These are phyloP conservation scores for Cercospora sp. DNA, from an alignment of 2,329 filamentous ascomycete genomes.

Conservation along the genomic window DNA sequence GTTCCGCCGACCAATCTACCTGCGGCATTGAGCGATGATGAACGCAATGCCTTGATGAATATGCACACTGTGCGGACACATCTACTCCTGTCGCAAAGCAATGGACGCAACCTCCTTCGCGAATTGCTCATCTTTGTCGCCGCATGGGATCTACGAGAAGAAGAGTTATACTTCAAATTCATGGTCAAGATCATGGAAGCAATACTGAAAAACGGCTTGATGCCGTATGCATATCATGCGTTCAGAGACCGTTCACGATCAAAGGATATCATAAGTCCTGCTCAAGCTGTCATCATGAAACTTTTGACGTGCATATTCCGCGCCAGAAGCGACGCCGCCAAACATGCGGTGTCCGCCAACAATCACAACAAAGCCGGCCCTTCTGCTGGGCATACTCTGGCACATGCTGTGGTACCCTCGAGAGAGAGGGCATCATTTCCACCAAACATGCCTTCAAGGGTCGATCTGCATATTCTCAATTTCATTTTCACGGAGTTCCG, in stretches of 20 bases:
- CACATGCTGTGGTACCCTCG: slow-evolving; percentile 15
- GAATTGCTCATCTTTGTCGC: slow-evolving; percentile 95
- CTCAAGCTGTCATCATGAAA: slow-evolving; percentile 88
- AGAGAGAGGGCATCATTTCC: not conserved
- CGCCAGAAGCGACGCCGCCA: slow-evolving; percentile 50
- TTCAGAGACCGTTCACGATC: slow-evolving; percentile 69
- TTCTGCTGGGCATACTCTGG: slow-evolving; percentile 13
- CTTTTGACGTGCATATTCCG: slow-evolving; percentile 88
- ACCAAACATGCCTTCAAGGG: slow-evolving; percentile 43
- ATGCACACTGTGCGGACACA: slow-evolving; percentile 89
- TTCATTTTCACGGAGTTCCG: slow-evolving; percentile 93
- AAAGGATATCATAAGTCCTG: slow-evolving; percentile 94
- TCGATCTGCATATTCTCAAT: slow-evolving; percentile 69
- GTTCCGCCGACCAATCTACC: slow-evolving; percentile 70
- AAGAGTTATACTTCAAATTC: slow-evolving; percentile 93
- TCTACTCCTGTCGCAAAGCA: slow-evolving; percentile 84
- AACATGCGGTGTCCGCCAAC: slow-evolving; percentile 25
- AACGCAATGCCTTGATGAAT: slow-evolving; percentile 63
- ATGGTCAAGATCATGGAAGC: slow-evolving; percentile 95
- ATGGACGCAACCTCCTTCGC: slow-evolving; percentile 81
- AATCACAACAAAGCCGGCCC: slow-evolving; percentile 21
- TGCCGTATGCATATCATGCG: slow-evolving; percentile 89
- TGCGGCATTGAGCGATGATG: slow-evolving; percentile 44
- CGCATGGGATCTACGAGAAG: slow-evolving; percentile 92
- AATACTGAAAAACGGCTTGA: slow-evolving; percentile 81